Percentiles rank a stretch among this genome's conserved stretches.
Conservation (phyloP, 305 asterid species). For the Fraxinus dipetala region DNA sequence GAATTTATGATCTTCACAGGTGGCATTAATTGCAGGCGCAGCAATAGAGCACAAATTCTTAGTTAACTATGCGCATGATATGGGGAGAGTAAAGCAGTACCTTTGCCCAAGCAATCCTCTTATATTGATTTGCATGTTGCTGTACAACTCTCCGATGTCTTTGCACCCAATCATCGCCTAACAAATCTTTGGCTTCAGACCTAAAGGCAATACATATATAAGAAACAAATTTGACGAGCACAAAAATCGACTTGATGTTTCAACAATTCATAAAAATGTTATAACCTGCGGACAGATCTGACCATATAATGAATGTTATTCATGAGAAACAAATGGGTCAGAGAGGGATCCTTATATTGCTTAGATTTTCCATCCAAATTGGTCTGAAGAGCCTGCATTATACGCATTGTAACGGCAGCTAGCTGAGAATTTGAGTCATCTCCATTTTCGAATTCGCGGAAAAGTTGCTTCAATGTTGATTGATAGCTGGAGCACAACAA, state of each 20-base stretch:
- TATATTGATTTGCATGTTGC: conserved; percentile 95
- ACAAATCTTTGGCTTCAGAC: conserved; percentile 96
- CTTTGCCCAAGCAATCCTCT: conserved; percentile 97
- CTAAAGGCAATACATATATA: conserved; percentile 38
- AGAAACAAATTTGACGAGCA: conserved; percentile 19
- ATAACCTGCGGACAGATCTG: conserved; percentile 97
- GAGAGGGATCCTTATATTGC: conserved; percentile 81
- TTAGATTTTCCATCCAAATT: conserved; percentile 98
- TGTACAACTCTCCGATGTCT: conserved; percentile 94
- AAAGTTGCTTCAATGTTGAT: conserved; percentile 85
- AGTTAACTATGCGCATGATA: conserved; percentile 15
- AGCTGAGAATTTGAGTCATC: conserved; percentile 76
- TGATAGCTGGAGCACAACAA: conserved; percentile 62
- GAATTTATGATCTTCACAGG: not conserved
- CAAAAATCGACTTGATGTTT: not conserved
- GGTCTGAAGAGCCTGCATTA: conserved; percentile 95
- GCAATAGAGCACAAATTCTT: not conserved
- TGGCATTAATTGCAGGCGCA: not conserved
- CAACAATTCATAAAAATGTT: conserved; percentile 17
- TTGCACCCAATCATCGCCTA: conserved; percentile 99
- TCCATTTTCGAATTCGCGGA: conserved; percentile 73
- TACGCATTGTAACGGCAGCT: conserved; percentile 85
- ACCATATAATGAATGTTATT: conserved; percentile 97
- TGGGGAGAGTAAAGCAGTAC: conserved; percentile 28
- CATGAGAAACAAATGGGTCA: conserved; percentile 92